phyloP scores from a whole-genome alignment of 257 asterid genomes.

The Solanum clarkiae region DNA sequence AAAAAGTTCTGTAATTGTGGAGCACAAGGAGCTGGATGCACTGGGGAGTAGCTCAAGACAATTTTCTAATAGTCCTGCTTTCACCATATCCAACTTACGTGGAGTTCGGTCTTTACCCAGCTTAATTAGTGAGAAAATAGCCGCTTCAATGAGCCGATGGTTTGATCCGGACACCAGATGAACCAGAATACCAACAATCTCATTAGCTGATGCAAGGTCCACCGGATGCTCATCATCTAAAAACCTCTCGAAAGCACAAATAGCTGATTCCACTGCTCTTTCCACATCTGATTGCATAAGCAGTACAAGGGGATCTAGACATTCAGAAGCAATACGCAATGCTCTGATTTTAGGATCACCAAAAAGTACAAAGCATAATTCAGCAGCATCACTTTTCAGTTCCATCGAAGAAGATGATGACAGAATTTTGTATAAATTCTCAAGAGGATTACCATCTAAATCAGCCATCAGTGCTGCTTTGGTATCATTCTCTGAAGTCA shows the following conservation, averaged over 20 bases:
- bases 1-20: slow-evolving; percentile 71
- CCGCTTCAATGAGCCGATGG: slow-evolving; percentile 61
- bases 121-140: slow-evolving; percentile 66
- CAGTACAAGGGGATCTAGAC: slow-evolving; percentile 49
- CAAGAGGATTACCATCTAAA: slow-evolving; percentile 53
- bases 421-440: slow-evolving; percentile 43
- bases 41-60: slow-evolving; percentile 64
- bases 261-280: slow-evolving; percentile 53
- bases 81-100: slow-evolving; percentile 84
- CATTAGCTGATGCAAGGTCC: slow-evolving; percentile 45
- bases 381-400: slow-evolving; percentile 64
- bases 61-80: slow-evolving; percentile 66
- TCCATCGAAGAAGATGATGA: slow-evolving; percentile 40
- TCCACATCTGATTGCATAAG: slow-evolving; percentile 55
- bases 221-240: slow-evolving; percentile 58
- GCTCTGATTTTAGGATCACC: slow-evolving; percentile 37
- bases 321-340: slow-evolving; percentile 42
- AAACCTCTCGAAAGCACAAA: slow-evolving; percentile 70
- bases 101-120: slow-evolving; percentile 84
- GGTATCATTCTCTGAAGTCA: slow-evolving; percentile 40
- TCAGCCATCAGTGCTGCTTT: slow-evolving; percentile 52
- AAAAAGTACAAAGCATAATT: slow-evolving; percentile 55
- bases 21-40: slow-evolving; percentile 62
- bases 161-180: slow-evolving; percentile 60
- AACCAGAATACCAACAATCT: slow-evolving; percentile 56